Conservation (phyloP, 805 yeast genomes). For the Cyberlindnera petersonii region DNA sequence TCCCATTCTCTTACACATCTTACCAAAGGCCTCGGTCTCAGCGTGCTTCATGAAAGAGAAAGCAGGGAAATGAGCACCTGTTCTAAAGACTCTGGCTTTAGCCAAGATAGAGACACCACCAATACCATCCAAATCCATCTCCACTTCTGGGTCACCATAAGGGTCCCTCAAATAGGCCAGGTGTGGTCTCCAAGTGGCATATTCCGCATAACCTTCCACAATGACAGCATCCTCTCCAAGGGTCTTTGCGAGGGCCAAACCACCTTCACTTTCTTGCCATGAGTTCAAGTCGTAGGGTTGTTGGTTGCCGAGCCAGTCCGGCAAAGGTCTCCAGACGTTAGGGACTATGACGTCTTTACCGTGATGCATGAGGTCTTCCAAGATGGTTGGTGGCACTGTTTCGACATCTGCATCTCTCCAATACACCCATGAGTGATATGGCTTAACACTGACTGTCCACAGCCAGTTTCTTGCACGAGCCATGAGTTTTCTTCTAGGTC, state of each 20-base stretch:
- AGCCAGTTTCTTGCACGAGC: conserved; percentile 96
- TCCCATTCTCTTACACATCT: conserved; percentile 81
- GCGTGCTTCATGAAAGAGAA: conserved; percentile 95
- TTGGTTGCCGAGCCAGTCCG: conserved; percentile 82
- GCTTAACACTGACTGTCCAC: conserved; percentile 79
- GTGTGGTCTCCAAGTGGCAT: conserved; percentile 98
- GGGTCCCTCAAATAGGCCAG: conserved; percentile 93
- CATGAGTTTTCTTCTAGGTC: conserved; percentile 92
- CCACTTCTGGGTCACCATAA: conserved; percentile 89
- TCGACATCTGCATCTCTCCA: conserved; percentile 99
- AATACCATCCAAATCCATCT: conserved; percentile 91
- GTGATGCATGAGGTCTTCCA: conserved; percentile 92
- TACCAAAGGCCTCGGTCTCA: conserved; percentile 97
- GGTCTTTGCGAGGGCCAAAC: conserved; percentile 65
- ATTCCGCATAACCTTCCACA: conserved; percentile 96
- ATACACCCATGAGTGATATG: conserved; percentile 93
- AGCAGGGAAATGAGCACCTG: conserved; percentile 96
- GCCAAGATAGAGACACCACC: conserved; percentile 95
- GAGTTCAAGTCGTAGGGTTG: conserved; percentile 84
- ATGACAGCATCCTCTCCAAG: conserved; percentile 93
- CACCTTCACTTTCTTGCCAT: conserved; percentile 85
- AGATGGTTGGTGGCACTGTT: conserved; percentile 74
- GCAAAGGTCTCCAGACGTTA: conserved; percentile 87
- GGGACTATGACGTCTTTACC: conserved; percentile 92
- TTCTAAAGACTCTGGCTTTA: conserved; percentile 80